Base-by-base conservation (phyloP, 2,329 filamentous ascomycete species). In the Botrytis squamosa region DNA sequence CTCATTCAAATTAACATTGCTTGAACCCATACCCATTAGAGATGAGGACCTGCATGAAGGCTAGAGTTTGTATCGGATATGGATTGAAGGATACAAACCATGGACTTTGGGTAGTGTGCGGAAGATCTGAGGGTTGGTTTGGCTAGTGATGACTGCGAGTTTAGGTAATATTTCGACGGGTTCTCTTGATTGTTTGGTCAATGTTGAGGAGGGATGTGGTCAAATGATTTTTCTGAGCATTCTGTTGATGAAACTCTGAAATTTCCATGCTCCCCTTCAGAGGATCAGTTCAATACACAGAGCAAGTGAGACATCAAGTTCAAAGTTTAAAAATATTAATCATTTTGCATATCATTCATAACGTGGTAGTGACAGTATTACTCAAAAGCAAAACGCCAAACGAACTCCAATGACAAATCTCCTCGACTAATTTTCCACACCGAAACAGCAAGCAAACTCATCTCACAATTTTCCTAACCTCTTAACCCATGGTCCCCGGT, bases 401-500 rank as follows among this genome's bases (percentile, higher is more conserved):
- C 9, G 38, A 29, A 40, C 25, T 18, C 33, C 14, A 40, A 40
- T n/a, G 3, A 22, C 8, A 29, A 18, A 20, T 64, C 18, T 18
- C 9, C 33, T 14, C 2, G 18, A 18, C 36, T 40, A 10, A 12
- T n/a, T 40, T 55, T 4, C 33, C 25, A 12, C 52, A 36, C 12
- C 3, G 29, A 42, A 25, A 29, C 12, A 25, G 4, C 7, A 42
- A 33, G 0, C 7, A 42, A 29, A 16, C 38, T 36, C 38, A 33
- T 29, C 38, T 70, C 29, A 60, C 29, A 44, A 5, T 12, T 29
- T 70, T 2, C 55, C 40, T 22, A 70, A n/a, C 7, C 18, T 57
- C n/a, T 68, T 68, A 25, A 25, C n/a, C 49, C 66, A 68, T 1
- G 66, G 66, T 42, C 66, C 66, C n/a, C 49, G 57, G 5, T 68